A percentile compares a stretch with the other conserved stretches of the same genome.
Evolutionary conservation across 2,329 filamentous ascomycete genomes (phyloP).

Genomic region (Colletotrichum salicis): DNA sequence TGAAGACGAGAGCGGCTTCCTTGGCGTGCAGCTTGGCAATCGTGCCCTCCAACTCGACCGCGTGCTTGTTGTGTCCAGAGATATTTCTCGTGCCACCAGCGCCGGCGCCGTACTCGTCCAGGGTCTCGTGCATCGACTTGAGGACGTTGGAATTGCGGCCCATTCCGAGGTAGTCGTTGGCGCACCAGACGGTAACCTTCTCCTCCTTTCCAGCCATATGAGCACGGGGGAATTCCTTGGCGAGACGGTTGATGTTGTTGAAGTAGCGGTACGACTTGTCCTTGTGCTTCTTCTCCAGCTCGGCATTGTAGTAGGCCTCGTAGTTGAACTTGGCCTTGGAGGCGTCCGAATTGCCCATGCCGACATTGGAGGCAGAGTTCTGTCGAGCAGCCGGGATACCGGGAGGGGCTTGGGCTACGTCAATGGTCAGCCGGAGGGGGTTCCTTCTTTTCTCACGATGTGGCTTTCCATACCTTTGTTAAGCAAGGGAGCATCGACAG

Average conservation of each 20-base stretch:
- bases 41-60: constrained; percentile 82
- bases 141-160: constrained; percentile 89
- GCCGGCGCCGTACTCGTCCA: constrained; percentile 94
- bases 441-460: neutral
- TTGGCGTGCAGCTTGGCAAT: constrained; percentile 91
- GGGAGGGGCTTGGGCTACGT: constrained; percentile 49
- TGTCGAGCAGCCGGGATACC: constrained; percentile 43
- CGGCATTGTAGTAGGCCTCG: constrained; percentile 84
- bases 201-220: constrained; percentile 88
- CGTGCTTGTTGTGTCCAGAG: constrained; percentile 96
- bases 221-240: constrained; percentile 93
- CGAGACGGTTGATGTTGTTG: constrained; percentile 99
- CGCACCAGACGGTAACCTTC: constrained; percentile 97
- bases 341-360: constrained; percentile 32
- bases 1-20: constrained; percentile 92
- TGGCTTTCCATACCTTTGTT: constrained; percentile 53
- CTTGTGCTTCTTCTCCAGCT: constrained; percentile 98
- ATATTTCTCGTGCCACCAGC: constrained; percentile 97
- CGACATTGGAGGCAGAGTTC: constrained; percentile 40
- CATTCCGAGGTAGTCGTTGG: constrained; percentile 99
- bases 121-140: constrained; percentile 90
- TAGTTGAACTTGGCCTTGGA: constrained; percentile 81
- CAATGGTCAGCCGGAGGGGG: constrained; percentile 36
- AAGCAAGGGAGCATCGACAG: constrained; percentile 71
- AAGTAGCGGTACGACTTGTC: constrained; percentile 99